Base-by-base conservation (phyloP, 2,329 filamentous ascomycete genomes). In the Alternaria triticina region DNA sequence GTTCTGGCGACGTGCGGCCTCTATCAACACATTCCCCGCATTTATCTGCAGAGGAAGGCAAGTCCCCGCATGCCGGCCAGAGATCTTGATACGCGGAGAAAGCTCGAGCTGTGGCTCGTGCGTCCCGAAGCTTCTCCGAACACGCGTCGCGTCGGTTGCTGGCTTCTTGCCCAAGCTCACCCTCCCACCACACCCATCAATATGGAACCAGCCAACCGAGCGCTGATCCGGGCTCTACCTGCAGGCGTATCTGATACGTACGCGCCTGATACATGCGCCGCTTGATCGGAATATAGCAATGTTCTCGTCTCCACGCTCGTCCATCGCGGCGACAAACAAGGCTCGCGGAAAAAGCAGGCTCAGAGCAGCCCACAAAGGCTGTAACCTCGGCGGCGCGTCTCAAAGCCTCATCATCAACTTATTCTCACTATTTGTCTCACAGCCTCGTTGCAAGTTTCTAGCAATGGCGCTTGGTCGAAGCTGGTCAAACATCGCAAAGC, bases 401-500 rank as follows among this genome's bases (percentile, higher is more conserved):
- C 6, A 25, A 13, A 8, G 20, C 40, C 15, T 6, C 36, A 40
- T 9, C 5, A 54, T 13, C 3, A 54, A 40, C 50, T 23, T 54
- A 5, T 13, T 40, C 13, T 27, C 9, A 25, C 10, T 40, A 25
- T 17, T 25, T 3, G 15, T 13, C 27, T 27, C 9, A 40, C 50
- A n/a, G 22, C 50, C 9, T 25, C 10, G 13, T 36, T 52, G 6
- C 7, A 36, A 13, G 1, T 46, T 17, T 9, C 13, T 43, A 22
- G 25, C 40, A 52, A 59, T 56, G 58, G 3, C 17, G 9, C 28
- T 61, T 23, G 20, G 23, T 33, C 52, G 33, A 46, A 28, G 13
- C 33, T 30, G 22, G 45, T 51, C 33, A 17, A 67, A 62, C 28
- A 49, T 67, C 40, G 57, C 66, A 65, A 65, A 67, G 59, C 27